Evolutionary conservation across 2,329 filamentous ascomycete species (phyloP).

Genomic region (Aspergillus ruber): DNA sequence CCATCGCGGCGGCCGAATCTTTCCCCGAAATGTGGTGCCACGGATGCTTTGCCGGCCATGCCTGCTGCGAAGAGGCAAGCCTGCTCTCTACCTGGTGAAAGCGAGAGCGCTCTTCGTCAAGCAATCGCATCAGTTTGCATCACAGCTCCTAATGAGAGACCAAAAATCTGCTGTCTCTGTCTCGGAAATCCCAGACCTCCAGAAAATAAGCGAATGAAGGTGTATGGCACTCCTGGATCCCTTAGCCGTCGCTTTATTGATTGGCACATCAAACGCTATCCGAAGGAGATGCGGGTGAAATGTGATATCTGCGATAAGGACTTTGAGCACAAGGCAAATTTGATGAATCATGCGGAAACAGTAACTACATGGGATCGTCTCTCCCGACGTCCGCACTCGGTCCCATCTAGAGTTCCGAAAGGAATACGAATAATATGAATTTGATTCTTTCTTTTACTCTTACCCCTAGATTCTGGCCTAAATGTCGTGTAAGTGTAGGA

Average conservation of each 20-base stretch:
- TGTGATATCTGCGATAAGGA: conserved; percentile 13
- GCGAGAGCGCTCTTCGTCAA: conserved; percentile 6
- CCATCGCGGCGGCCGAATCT: conserved; percentile 11
- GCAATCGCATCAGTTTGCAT: conserved; percentile 14
- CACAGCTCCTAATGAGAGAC: conserved; percentile 9
- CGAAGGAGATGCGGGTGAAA: conserved; percentile 13
- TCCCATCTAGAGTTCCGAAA: conserved; percentile 5
- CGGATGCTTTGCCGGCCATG: conserved; percentile 4
- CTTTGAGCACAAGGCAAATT: conserved; percentile 8
- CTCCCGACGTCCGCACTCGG: conserved; percentile 8
- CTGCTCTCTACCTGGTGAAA: conserved; percentile 1
- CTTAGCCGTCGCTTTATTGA: conserved; percentile 16
- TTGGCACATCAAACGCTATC: conserved; percentile 12
- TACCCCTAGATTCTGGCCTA: too few species aligned
- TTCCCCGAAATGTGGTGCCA: conserved; percentile 8
- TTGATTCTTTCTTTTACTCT: too few species aligned
- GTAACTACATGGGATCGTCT: conserved; percentile 10
- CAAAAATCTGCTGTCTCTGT: conserved; percentile 17
- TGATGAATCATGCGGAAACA: conserved; percentile 15
- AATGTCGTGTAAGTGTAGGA: too few species aligned
- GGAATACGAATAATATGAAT: too few species aligned
- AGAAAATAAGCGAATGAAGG: conserved; percentile 7
- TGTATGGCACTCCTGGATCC: conserved; percentile 14
- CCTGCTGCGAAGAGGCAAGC: conserved; percentile 11
- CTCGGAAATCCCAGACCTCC: conserved; percentile 11